phyloP scores from a whole-genome alignment of 805 yeast genomes.

The Barnettozyma sp. region DNA sequence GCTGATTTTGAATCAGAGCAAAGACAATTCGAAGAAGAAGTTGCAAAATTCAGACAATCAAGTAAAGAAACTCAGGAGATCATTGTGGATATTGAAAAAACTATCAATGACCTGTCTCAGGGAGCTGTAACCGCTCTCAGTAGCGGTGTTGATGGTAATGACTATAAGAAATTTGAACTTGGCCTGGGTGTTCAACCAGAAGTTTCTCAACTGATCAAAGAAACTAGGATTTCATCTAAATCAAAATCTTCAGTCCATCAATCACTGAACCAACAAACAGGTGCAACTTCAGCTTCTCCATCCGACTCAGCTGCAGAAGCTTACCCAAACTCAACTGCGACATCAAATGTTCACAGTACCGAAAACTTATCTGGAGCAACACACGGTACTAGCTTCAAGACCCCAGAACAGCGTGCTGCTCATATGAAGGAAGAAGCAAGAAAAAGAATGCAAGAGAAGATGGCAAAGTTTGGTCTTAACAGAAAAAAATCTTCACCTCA shows the following conservation, averaged over 20 bases:
- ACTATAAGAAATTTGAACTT: slow-evolving; percentile 68
- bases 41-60: slow-evolving; percentile 44
- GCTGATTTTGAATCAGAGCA: slow-evolving; percentile 33
- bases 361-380: slow-evolving; percentile 20
- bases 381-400: slow-evolving; percentile 28
- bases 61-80: slow-evolving; percentile 49
- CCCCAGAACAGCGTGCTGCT: slow-evolving; percentile 69
- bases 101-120: slow-evolving; percentile 53
- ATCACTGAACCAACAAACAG: too few species aligned
- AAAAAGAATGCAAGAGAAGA: slow-evolving; percentile 75
- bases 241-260: slow-evolving; percentile 1
- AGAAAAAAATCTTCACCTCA: slow-evolving; percentile 31
- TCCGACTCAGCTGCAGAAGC: slow-evolving; percentile 13
- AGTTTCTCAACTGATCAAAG: slow-evolving; percentile 55
- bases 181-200: slow-evolving; percentile 72
- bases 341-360: slow-evolving; percentile 3
- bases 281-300: slow-evolving; percentile 10
- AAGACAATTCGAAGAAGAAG: slow-evolving; percentile 40
- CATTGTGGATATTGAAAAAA: slow-evolving; percentile 63
- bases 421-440: slow-evolving; percentile 75
- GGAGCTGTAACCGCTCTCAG: slow-evolving; percentile 31
- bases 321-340: slow-evolving; percentile 13
- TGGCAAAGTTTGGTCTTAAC: slow-evolving; percentile 71
- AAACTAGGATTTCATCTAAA: slow-evolving; percentile 33
- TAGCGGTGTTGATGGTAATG: slow-evolving; percentile 35